Evolutionary conservation across 208 protist species (phyloP), one percentile per base, ranked within the genome.

Genomic region (Phytomonas francai): DNA sequence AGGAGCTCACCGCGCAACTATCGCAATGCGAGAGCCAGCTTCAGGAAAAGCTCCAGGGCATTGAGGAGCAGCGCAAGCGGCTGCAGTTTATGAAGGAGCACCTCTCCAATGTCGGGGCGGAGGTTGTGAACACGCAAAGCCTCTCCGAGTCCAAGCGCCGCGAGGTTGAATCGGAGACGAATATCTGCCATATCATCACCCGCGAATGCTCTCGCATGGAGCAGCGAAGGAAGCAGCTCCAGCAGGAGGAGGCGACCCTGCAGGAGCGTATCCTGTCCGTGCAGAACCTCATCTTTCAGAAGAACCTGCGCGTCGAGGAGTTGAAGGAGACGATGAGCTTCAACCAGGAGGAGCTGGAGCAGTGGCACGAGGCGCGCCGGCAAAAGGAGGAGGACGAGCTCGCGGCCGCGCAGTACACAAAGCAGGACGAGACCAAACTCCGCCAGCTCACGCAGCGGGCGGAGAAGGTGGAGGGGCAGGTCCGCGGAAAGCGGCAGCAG

Each of bases 301-400:
- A 89, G 32, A 97, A 97, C 74, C 85, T 97, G 29, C 84, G 86
- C 65, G 88, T 98, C 33, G 95, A 97, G 63, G 79, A 87, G 64
- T 81, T 97, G 62, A 96, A 96, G 72, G 61, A 73, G 0, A 80
- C 92, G n/a, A 89, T 97, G 88, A 82, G 87, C 71, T 96, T 93
- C 79, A 96, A 98, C 73, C 92, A 98, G 74, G 91, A 98, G 61
- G 91, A 97, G 79, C 77, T 98, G 6, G 92, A 97, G 75, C 93
- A 98, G 81, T 98, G 95, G 94, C 89, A 95, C 62, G 59, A 94
- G 45, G 95, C 95, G 0, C 79, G 85, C 28, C 68, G 81, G 58
- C 95, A 98, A 69, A 98, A 98, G 78, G 93, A 97, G 70, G 92
- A 97, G 70, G 94, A 98, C 76, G 87, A 85, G 59, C 66, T 94